phyloP scores from a whole-genome alignment of 2,329 filamentous ascomycete species.

The Ascosphaera pollenicola region DNA sequence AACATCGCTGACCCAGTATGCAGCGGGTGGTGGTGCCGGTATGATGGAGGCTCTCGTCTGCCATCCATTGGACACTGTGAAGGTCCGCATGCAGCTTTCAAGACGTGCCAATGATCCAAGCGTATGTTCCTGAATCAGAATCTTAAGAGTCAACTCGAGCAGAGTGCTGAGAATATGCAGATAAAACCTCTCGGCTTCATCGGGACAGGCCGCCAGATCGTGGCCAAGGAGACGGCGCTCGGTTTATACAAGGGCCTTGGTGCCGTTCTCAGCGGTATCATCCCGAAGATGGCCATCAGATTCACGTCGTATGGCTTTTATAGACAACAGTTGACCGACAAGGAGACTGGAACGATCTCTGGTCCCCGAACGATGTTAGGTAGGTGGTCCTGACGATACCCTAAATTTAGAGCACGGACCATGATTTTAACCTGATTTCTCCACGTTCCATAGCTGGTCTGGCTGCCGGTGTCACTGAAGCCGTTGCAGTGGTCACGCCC shows the following conservation, averaged over 20 bases:
- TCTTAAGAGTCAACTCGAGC: background rate
- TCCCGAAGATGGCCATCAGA: conserved; percentile 98
- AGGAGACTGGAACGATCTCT: conserved; percentile 42
- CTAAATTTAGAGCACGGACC: no score
- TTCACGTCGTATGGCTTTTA: conserved; percentile 96
- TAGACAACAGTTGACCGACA: conserved; percentile 59
- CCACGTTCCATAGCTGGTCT: conserved; percentile 43
- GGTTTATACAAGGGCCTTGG: conserved; percentile 97
- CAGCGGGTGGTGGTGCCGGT: conserved; percentile 86
- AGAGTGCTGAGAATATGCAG: conserved; percentile 13
- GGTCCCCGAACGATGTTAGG: conserved; percentile 51
- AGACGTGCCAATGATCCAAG: conserved; percentile 63
- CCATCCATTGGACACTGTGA: conserved; percentile 90
- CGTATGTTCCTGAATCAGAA: conserved; percentile 22
- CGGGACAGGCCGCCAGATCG: conserved; percentile 64
- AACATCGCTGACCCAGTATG: conserved; percentile 5
- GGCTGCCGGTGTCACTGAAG: conserved; percentile 83
- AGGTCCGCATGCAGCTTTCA: conserved; percentile 98
- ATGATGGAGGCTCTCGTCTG: conserved; percentile 99
- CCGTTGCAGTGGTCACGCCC: conserved; percentile 84
- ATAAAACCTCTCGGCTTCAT: conserved; percentile 69
- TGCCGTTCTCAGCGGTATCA: conserved; percentile 83
- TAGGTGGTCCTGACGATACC: conserved; percentile 17
- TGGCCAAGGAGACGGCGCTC: conserved; percentile 72
- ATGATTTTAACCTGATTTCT: no score